phyloP scores from a whole-genome alignment of 768 basidiomycete species.

The Glaciozyma antarctica region DNA sequence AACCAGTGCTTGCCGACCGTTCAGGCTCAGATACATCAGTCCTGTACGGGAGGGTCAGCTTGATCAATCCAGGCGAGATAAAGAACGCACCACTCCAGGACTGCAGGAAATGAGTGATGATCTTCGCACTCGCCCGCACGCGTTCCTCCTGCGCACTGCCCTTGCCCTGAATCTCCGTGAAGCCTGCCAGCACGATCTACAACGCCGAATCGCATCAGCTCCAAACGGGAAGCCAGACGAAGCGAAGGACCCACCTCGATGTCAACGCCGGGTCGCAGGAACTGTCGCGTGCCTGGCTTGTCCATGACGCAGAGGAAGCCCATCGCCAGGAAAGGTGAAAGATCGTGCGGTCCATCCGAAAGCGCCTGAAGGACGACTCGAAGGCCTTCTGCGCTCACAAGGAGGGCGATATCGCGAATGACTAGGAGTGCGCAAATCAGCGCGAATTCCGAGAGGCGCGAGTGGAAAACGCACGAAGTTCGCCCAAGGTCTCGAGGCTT shows the following conservation, averaged over 20 bases:
- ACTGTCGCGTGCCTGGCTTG: conserved; percentile 67
- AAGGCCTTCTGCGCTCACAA: conserved; percentile 71
- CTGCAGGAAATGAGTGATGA: conserved; percentile 71
- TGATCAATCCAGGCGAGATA: not conserved
- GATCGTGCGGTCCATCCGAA: conserved; percentile 65
- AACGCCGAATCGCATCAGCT: not conserved
- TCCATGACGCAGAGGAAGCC: conserved; percentile 77
- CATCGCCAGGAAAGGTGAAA: conserved; percentile 54
- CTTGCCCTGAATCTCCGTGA: conserved; percentile 88
- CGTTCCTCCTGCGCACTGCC: conserved; percentile 66
- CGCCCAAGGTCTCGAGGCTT: conserved; percentile 75
- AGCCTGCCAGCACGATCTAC: conserved; percentile 76
- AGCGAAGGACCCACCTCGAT: conserved; percentile 55
- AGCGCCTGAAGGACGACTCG: conserved; percentile 74
- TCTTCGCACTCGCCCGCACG: conserved; percentile 64
- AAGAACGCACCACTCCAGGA: conserved; percentile 77
- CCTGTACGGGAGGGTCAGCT: conserved; percentile 44
- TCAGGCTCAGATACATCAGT: conserved; percentile 85
- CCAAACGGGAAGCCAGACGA: not conserved
- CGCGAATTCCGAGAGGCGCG: conserved; percentile 3
- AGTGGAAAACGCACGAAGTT: conserved; percentile 58
- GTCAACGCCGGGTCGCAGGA: conserved; percentile 71
- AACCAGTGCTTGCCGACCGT: conserved; percentile 70
- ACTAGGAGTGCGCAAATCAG: conserved; percentile 47
- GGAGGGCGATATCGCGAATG: conserved; percentile 73